phyloP scores from a whole-genome alignment of 192 early-diverging fungal species.

The Backusella parvicylindrica region DNA sequence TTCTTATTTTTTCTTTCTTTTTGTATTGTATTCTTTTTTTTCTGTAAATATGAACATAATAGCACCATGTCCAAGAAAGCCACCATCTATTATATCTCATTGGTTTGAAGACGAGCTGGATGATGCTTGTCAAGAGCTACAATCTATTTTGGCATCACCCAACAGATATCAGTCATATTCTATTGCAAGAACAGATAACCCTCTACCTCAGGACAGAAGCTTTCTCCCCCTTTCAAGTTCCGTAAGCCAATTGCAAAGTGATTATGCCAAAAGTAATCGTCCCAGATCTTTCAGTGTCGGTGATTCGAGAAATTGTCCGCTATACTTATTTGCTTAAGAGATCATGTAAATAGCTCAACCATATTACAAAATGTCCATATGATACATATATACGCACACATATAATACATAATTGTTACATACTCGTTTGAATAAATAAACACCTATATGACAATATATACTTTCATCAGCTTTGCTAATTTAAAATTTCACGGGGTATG shows the following conservation, averaged over 20 bases:
- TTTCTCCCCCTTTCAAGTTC: constrained; percentile 10
- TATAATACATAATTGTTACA: background rate
- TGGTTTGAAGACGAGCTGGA: background rate
- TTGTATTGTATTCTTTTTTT: constrained; percentile 1
- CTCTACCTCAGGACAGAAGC: constrained; percentile 17
- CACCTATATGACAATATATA: background rate
- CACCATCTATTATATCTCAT: background rate
- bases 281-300: constrained; percentile 23
- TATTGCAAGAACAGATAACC: constrained; percentile 13
- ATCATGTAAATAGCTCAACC: background rate
- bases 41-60: constrained; percentile 13
- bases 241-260: background rate
- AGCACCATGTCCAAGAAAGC: constrained; percentile 17
- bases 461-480: background rate
- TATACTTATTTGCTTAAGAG: background rate
- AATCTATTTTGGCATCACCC: background rate
- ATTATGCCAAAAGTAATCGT: background rate
- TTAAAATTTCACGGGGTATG: background rate
- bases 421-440: background rate
- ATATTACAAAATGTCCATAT: background rate
- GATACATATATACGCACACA: background rate
- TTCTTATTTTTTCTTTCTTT: too few species aligned
- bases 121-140: constrained; percentile 16
- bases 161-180: background rate
- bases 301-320: constrained; percentile 5